phyloP scores from a whole-genome alignment of 495 filamentous ascomycete genomes.

The Aspergillus sclerotioniger region DNA sequence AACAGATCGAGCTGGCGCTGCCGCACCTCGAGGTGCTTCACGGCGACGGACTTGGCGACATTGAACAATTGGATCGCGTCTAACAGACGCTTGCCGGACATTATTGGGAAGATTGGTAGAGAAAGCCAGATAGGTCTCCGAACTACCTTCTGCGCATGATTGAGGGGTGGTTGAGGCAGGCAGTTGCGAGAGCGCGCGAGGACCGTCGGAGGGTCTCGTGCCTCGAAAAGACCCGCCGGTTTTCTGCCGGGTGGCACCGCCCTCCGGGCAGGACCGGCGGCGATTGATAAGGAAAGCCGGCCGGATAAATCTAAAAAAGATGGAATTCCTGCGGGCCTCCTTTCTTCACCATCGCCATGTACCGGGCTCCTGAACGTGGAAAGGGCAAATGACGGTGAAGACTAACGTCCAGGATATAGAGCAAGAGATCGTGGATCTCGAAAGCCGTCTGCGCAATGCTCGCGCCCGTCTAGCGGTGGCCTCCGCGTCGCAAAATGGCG shows the following conservation, averaged over 20 bases:
- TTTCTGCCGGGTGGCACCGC: slow-evolving; percentile 17
- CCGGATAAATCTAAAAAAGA: slow-evolving; percentile 8
- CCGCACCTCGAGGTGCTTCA: slow-evolving; percentile 77
- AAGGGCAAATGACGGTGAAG: slow-evolving; percentile 17
- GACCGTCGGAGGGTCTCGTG: background rate
- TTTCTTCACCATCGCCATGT: background rate
- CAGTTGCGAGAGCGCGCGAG: background rate
- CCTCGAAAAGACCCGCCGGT: background rate
- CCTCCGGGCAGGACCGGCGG: background rate
- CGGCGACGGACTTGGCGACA: slow-evolving; percentile 72
- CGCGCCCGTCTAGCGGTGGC: slow-evolving; percentile 18
- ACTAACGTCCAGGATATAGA: slow-evolving; percentile 31
- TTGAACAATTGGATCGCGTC: slow-evolving; percentile 77
- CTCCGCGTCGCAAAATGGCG: slow-evolving; percentile 9
- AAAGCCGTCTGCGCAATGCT: slow-evolving; percentile 44
- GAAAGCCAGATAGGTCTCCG: slow-evolving; percentile 16
- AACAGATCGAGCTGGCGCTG: slow-evolving; percentile 76
- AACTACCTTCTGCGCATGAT: slow-evolving; percentile 26
- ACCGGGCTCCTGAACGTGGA: background rate
- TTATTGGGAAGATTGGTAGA: slow-evolving; percentile 33
- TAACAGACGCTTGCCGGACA: slow-evolving; percentile 70
- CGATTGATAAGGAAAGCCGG: background rate
- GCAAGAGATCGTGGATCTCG: slow-evolving; percentile 54
- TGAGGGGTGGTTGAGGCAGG: background rate
- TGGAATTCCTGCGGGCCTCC: background rate